Conservation (phyloP, 129 eudicot genomes). For the Glebionis coronaria region DNA sequence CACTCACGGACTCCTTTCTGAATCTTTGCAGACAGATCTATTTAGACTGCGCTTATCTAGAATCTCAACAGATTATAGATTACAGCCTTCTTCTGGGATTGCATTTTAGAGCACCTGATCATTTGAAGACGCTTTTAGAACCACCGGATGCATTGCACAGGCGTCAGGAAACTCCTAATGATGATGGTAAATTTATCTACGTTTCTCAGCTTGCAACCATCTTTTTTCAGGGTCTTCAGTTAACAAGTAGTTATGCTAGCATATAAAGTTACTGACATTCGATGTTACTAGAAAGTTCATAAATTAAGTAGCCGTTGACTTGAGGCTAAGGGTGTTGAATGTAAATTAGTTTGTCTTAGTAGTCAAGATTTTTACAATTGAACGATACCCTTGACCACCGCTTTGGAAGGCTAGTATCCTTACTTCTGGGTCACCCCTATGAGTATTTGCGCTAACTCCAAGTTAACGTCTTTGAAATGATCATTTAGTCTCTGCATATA, state of each 20-base stretch:
- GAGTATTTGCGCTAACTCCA: not conserved
- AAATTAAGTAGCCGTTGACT: too few relatives aligned
- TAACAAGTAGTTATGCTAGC: not conserved
- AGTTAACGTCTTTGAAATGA: not conserved
- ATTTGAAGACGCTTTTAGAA: slow-evolving; percentile 53
- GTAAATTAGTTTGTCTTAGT: not conserved
- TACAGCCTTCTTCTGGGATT: slow-evolving; percentile 86
- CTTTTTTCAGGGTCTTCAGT: not conserved
- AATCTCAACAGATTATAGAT: slow-evolving; percentile 74
- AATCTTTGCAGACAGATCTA: slow-evolving; percentile 56
- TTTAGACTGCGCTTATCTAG: slow-evolving; percentile 57
- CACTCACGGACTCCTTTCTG: not conserved
- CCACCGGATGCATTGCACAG: slow-evolving; percentile 43
- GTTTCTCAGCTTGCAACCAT: not conserved
- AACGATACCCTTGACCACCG: too few relatives aligned
- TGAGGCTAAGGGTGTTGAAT: not conserved
- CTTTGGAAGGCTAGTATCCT: too few relatives aligned
- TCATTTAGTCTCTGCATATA: not conserved
- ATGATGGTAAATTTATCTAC: slow-evolving; percentile 34
- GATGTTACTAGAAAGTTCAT: not conserved
- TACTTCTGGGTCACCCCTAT: too few relatives aligned
- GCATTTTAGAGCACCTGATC: slow-evolving; percentile 90
- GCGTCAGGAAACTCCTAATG: slow-evolving; percentile 18
- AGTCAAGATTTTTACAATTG: not conserved
- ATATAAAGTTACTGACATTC: slow-evolving; percentile 1